Percentiles rank a stretch among this genome's conserved stretches.
These are phyloP conservation scores for Cystobasidium slooffiae DNA, from an alignment of 1,284 basidiomycete genomes.

Conservation along the genomic window DNA sequence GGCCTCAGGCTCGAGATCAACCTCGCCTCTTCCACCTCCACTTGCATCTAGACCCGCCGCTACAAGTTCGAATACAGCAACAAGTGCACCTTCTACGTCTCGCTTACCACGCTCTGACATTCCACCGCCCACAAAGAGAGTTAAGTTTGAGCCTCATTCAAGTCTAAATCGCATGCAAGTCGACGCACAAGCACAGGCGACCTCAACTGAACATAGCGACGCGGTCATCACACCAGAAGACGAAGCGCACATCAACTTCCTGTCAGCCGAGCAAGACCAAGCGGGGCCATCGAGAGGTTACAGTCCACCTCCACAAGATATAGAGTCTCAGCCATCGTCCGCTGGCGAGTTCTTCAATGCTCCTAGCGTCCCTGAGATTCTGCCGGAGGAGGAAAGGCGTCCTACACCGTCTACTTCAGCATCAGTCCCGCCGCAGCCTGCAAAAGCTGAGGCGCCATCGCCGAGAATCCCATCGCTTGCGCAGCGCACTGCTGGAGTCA, in stretches of 20 bases:
- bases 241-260: background rate
- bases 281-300: too few relatives aligned
- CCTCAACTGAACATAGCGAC: background rate
- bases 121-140: background rate
- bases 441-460: slow-evolving; percentile 8
- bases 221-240: background rate
- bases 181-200: background rate
- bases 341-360: background rate
- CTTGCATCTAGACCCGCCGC: background rate
- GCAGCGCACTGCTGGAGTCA: background rate
- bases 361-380: background rate
- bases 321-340: background rate
- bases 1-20: background rate
- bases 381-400: background rate
- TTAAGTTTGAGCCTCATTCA: slow-evolving; percentile 1
- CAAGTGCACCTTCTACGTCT: background rate
- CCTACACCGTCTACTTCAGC: slow-evolving; percentile 2
- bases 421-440: background rate
- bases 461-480: slow-evolving; percentile 1
- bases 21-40: background rate
- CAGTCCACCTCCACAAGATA: background rate
- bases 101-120: background rate
- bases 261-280: background rate
- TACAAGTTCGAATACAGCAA: background rate
- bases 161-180: slow-evolving; percentile 4